These are phyloP conservation scores for Eragrostis tef DNA, from an alignment of 202 grass and related monocot genomes.

Conservation along the genomic window DNA sequence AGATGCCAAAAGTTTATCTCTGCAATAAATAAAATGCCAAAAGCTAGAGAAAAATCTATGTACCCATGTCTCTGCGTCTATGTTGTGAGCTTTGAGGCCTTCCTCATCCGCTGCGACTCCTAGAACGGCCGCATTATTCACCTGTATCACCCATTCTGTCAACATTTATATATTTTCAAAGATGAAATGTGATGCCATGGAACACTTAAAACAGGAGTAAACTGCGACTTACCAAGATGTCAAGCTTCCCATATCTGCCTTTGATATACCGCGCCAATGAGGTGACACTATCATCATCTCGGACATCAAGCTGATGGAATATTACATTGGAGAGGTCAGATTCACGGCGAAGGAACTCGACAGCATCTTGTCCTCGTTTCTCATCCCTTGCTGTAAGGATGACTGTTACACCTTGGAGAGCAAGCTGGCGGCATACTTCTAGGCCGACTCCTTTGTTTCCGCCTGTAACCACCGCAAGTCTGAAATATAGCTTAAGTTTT, in stretches of 20 bases:
- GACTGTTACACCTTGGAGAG: constrained; percentile 54
- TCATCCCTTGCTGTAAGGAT: constrained; percentile 79
- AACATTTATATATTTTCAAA: neutral
- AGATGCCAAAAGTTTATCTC: neutral
- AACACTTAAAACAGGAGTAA: neutral
- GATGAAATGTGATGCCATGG: neutral
- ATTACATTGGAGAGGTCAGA: constrained; percentile 55
- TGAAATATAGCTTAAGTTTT: neutral
- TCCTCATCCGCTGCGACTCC: constrained; percentile 63
- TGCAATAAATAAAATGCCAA: neutral
- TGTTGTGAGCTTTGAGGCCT: constrained; percentile 73
- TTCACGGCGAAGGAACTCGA: constrained; percentile 50
- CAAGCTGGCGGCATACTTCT: constrained; percentile 61
- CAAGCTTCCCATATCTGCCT: constrained; percentile 68
- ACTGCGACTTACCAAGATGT: constrained; percentile 60
- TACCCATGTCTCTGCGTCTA: constrained; percentile 76
- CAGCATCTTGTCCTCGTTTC: constrained; percentile 54
- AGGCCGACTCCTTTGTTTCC: constrained; percentile 73
- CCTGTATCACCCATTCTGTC: constrained; percentile 34
- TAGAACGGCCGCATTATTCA: constrained; percentile 72
- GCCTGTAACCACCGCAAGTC: constrained; percentile 72
- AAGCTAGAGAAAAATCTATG: constrained; percentile 5
- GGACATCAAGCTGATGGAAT: constrained; percentile 74
- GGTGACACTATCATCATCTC: constrained; percentile 45
- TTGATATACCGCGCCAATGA: constrained; percentile 57